These are phyloP conservation scores for Euphorbia corollata DNA, from an alignment of 441 rosid genomes.

Conservation along the genomic window DNA sequence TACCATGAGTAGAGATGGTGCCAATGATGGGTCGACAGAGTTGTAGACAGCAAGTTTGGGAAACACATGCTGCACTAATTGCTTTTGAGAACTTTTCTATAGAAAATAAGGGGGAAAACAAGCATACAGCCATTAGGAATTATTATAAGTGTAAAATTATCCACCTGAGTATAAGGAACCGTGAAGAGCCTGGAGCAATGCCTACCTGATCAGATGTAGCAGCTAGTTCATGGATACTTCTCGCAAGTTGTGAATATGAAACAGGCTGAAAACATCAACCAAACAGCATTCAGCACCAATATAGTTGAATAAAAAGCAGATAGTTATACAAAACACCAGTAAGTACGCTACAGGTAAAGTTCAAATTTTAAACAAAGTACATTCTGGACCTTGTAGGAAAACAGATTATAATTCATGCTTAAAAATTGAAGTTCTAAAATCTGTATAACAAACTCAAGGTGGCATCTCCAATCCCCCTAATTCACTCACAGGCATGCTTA, in stretches of 20 bases:
- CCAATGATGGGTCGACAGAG: constrained; percentile 96
- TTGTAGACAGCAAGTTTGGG: constrained; percentile 98
- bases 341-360: not conserved
- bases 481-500: not conserved
- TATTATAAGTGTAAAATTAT: not conserved
- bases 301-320: not conserved
- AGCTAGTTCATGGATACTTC: constrained; percentile 97
- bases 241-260: constrained; percentile 92
- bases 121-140: constrained; percentile 1
- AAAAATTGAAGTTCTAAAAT: not conserved
- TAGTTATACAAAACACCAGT: not conserved
- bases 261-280: constrained; percentile 57
- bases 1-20: constrained; percentile 99
- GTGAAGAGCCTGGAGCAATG: constrained; percentile 10
- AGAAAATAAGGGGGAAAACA: constrained; percentile 15
- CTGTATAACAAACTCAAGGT: not conserved
- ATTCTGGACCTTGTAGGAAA: not conserved
- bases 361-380: not conserved
- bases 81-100: constrained; percentile 92
- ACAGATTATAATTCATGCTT: not conserved
- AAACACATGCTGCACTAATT: constrained; percentile 81
- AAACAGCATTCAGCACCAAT: not conserved
- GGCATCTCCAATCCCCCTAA: not conserved
- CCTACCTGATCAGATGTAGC: constrained; percentile 89
- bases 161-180: not conserved